A percentile compares a stretch with the other conserved stretches of the same genome.
Evolutionary conservation across 129 eudicot species (phyloP).

Genomic region (Scalesia atractyloides): DNA sequence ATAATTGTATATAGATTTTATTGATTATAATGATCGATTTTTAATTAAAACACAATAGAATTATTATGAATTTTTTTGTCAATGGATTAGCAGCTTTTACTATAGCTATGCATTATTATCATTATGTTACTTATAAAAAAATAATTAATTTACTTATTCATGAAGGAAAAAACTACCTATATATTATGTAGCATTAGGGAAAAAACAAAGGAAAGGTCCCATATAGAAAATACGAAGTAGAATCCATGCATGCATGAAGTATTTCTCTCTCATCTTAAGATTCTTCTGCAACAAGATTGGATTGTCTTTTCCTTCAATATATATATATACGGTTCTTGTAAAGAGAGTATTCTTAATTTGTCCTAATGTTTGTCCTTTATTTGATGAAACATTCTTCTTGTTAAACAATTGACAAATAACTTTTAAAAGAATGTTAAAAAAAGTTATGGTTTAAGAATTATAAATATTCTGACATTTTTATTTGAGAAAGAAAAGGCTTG

Average conservation of each 20-base stretch:
- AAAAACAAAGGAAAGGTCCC: slow-evolving; percentile 11
- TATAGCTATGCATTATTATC: too few relatives aligned
- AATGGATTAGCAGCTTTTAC: too few relatives aligned
- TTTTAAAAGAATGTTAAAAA: background rate
- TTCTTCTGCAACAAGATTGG: slow-evolving; percentile 27
- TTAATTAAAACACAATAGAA: too few relatives aligned
- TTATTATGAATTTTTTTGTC: too few relatives aligned
- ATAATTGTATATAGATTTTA: too few relatives aligned
- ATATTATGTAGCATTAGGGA: background rate
- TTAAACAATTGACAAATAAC: background rate
- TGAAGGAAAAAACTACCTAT: background rate
- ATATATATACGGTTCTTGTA: background rate
- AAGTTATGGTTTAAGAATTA: too few relatives aligned
- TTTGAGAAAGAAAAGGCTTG: too few relatives aligned
- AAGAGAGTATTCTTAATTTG: background rate
- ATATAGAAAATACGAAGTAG: background rate
- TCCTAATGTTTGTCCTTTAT: slow-evolving; percentile 21
- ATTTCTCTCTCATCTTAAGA: slow-evolving; percentile 6
- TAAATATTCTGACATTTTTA: too few relatives aligned
- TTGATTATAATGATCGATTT: too few relatives aligned
- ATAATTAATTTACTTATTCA: too few relatives aligned
- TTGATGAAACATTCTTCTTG: background rate
- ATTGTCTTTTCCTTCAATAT: background rate
- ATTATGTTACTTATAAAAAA: too few relatives aligned
- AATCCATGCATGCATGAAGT: slow-evolving; percentile 19